A percentile compares a stretch with the other conserved stretches of the same genome.
phyloP scores from a whole-genome alignment of 371 early-diverging fungal genomes.

The Umbelopsis sp. region DNA sequence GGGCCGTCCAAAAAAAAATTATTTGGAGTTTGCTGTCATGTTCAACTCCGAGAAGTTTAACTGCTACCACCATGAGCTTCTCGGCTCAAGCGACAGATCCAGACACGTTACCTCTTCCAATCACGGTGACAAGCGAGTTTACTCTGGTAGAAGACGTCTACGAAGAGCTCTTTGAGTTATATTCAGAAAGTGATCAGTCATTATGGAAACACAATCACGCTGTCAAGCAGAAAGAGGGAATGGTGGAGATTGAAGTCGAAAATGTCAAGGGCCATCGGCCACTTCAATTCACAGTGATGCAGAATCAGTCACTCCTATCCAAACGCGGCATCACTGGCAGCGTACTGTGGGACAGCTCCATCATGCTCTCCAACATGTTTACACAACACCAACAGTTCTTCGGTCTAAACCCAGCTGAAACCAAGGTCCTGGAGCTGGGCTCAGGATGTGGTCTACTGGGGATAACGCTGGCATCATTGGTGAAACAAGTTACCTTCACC shows the following conservation, averaged over 20 bases:
- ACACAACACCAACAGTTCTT: background rate
- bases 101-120: background rate
- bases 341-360: slow-evolving; percentile 19
- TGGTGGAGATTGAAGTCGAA: slow-evolving; percentile 18
- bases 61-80: background rate
- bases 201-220: slow-evolving; percentile 19
- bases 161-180: slow-evolving; percentile 13
- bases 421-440: slow-evolving; percentile 51
- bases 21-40: too few species aligned
- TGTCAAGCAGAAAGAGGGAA: slow-evolving; percentile 17
- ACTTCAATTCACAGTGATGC: slow-evolving; percentile 1
- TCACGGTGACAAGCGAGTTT: background rate
- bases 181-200: slow-evolving; percentile 21
- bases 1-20: too few species aligned
- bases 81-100: background rate
- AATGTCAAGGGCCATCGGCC: slow-evolving; percentile 5
- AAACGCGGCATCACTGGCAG: slow-evolving; percentile 15
- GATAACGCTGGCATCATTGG: slow-evolving; percentile 39
- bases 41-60: background rate
- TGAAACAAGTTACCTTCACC: slow-evolving; percentile 34
- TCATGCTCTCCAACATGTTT: slow-evolving; percentile 17
- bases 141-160: slow-evolving; percentile 11
- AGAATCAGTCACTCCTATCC: slow-evolving; percentile 20
- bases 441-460: slow-evolving; percentile 60
- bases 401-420: background rate